phyloP scores from a whole-genome alignment of 306 rosid genomes.

The Quercus aquifolioides region DNA sequence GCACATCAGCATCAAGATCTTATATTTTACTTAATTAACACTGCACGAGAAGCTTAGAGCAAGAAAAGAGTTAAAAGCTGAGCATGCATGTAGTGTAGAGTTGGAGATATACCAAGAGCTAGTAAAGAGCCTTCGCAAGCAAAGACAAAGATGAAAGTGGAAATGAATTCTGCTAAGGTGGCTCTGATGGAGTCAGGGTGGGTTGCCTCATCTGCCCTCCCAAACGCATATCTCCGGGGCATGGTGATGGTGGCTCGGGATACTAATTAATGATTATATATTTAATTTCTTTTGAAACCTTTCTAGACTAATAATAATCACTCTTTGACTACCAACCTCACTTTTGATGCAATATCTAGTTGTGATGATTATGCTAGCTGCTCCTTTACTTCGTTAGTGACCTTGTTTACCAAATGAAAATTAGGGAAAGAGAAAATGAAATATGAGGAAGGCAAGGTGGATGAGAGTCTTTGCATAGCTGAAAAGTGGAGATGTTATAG shows the following conservation, averaged over 20 bases:
- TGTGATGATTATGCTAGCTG: neutral
- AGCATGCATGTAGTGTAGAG: neutral
- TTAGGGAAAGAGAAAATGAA: neutral
- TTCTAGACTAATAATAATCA: neutral
- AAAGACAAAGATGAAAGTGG: conserved; percentile 86
- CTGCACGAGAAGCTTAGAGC: too few relatives aligned
- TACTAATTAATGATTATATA: neutral
- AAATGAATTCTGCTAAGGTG: conserved; percentile 71
- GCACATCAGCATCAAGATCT: too few relatives aligned
- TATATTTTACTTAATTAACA: too few relatives aligned
- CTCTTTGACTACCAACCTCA: neutral
- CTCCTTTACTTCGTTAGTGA: neutral
- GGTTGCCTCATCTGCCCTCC: conserved; percentile 86
- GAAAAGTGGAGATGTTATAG: conserved; percentile 43
- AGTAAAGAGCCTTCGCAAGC: conserved; percentile 97
- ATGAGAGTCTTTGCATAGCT: conserved; percentile 50
- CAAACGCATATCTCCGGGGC: conserved; percentile 66
- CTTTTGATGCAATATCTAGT: neutral
- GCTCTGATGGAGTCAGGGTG: conserved; percentile 96
- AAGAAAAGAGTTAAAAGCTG: too few relatives aligned
- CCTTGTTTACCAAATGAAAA: neutral
- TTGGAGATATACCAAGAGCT: conserved; percentile 50
- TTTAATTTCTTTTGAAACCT: neutral
- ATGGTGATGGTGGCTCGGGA: conserved; percentile 51
- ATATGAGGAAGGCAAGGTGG: neutral